Base-by-base conservation (phyloP, 331 rosid genomes). In the Malus hybrid region DNA sequence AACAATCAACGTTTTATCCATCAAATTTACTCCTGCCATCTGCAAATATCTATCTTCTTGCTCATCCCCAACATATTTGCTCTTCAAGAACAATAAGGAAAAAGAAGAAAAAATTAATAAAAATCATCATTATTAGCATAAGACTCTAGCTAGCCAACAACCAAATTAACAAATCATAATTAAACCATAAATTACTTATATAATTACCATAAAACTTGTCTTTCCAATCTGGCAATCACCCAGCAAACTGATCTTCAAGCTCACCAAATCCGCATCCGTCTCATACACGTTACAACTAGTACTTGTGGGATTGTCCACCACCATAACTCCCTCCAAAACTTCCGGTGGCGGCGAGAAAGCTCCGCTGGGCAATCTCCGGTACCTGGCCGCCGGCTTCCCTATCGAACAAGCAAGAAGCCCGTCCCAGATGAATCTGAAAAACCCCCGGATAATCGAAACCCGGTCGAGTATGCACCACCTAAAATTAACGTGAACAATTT, bases 141-240 rank as follows among this genome's bases (percentile, higher is more conserved):
- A 39, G 44, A 39, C 44, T 39, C 0, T 39, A 39, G 44, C 48
- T 42, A 10, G 48, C 48, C 48, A 42, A 42, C 13, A 42, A 42
- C 48, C 48, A 42, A 42, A 42, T 42, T 42, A 42, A 42, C 48
- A 42, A 1, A 16, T 7, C 10, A 53, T 44, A 26, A 10, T 66
- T 10, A 22, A 13, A 6, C 6, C n/a, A 1, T n/a, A 4, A 18
- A 18, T 6, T 5, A 53, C 42, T 42, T 16, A 12, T 5, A 20
- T 34, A 58, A 82, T 80, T 26, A 94, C 98, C 90, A 90, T 56
- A 84, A 94, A 94, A 74, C 93, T 92, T 48, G 97, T 94, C 83
- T 94, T 94, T 24, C 99, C 99, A 79, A 89, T 92, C 87, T 87
- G 89, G 79, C 92, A 87, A 83, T 94, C 99, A 30, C 99, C 99